Percentiles rank a stretch among this genome's conserved stretches.
Evolutionary conservation across 768 basidiomycete genomes (phyloP).

Genomic region (Jaapia argillacea): DNA sequence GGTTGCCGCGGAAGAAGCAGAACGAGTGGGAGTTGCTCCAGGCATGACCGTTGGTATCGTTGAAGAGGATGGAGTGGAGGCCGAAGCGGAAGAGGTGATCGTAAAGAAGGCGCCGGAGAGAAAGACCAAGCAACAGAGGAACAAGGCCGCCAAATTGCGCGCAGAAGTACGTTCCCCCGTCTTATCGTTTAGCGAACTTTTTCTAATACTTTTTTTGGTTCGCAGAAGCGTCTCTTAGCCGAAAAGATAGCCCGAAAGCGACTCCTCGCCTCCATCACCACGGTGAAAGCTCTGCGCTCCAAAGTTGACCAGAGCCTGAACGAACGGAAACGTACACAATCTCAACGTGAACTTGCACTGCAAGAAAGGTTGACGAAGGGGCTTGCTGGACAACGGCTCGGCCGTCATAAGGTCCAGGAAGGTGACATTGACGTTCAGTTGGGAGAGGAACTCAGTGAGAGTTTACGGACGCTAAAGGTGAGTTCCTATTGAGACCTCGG

Average conservation of each 20-base stretch:
- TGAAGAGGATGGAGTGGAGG: slow-evolving; percentile 22
- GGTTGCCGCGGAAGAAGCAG: slow-evolving; percentile 18
- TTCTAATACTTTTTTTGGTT: neutral
- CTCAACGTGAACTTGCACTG: slow-evolving; percentile 30
- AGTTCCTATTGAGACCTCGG: slow-evolving; percentile 10
- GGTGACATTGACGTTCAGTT: slow-evolving; percentile 75
- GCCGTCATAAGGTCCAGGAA: slow-evolving; percentile 69
- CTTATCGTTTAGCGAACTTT: neutral
- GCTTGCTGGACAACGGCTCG: slow-evolving; percentile 63
- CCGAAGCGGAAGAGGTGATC: slow-evolving; percentile 18
- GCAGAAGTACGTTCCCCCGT: slow-evolving; percentile 41
- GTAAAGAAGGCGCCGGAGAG: slow-evolving; percentile 32
- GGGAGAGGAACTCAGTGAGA: slow-evolving; percentile 85
- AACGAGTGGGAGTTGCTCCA: slow-evolving; percentile 27
- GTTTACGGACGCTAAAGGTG: slow-evolving; percentile 74
- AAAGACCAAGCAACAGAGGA: slow-evolving; percentile 60
- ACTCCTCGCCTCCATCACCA: slow-evolving; percentile 46
- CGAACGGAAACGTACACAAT: slow-evolving; percentile 27
- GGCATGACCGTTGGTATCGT: slow-evolving; percentile 61
- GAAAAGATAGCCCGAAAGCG: slow-evolving; percentile 52
- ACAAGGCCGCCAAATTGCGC: slow-evolving; percentile 51
- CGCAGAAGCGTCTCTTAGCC: slow-evolving; percentile 54
- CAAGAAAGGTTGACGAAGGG: slow-evolving; percentile 47
- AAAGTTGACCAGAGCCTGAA: slow-evolving; percentile 23
- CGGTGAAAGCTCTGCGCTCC: slow-evolving; percentile 43